Evolutionary conservation across 371 early-diverging fungal species (phyloP), one percentile per base, ranked within the genome.

Genomic region (Cokeromyces recurvatus): DNA sequence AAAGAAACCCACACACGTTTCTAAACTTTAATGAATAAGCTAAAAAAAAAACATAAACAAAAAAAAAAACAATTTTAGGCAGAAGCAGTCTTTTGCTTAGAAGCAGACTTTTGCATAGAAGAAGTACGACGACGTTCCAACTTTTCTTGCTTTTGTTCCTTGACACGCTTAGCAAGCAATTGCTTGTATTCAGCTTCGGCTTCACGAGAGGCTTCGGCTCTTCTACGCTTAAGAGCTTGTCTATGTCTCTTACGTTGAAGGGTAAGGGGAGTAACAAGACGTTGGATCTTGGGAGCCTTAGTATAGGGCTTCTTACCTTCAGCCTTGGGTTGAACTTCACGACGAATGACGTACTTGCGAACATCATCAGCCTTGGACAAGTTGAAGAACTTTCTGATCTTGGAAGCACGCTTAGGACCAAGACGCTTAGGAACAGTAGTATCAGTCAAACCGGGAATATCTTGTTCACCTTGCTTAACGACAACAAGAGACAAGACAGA

Each of bases 391-490:
- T 93, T 93, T 79, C 97, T 91, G 82, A 99, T 95, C 77, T 99
- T 97, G 83, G 73, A 85, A 60, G 95, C 97, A 74, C 98, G 90
- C 92, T 99, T 99, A 68, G 99, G 99, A 57, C 97, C 95, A 54
- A 97, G 91, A 55, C 97, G 90, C 84, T 91, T 91, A 66, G 95
- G 95, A 40, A 87, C 82, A 41, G 87, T 79, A 57, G 70, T 81
- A 78, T 99, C 98, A 62, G 98, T 99, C 53, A 99, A 82, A 48
- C 98, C 99, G 57, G 94, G 90, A 66, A 99, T 91, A 47, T 92
- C 89, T 55, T 82, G 78, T 68, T 95, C 96, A 63, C 97, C 95
- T 78, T 94, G 90, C 88, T 97, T 95, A 63, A 97, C 89, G 61
- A 99, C 82, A 71, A 89, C 89, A 42, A 99, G 79, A 61, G 95